Evolutionary conservation across 2,329 filamentous ascomycete genomes (phyloP).

Genomic region (Penicillium vulpinum): DNA sequence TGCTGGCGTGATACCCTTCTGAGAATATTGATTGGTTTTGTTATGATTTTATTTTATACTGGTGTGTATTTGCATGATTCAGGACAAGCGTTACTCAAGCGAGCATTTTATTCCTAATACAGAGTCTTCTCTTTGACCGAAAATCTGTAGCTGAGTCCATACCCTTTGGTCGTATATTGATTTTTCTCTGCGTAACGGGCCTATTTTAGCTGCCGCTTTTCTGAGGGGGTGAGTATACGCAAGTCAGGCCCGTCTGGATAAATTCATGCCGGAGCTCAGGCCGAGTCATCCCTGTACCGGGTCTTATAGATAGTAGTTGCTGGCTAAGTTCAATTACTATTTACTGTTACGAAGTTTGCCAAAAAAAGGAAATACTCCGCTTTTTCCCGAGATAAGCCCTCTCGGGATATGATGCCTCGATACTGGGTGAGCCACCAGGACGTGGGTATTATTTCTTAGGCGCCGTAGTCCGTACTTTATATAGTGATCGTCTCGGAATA

Average conservation of each 20-base stretch:
- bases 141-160: neutral
- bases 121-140: neutral
- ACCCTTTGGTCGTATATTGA: neutral
- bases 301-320: neutral
- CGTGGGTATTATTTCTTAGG: neutral
- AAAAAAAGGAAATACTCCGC: neutral
- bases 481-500: neutral
- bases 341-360: neutral
- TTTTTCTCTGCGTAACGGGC: neutral
- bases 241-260: neutral
- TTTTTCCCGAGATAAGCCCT: neutral
- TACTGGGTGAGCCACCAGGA: neutral
- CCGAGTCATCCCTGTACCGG: too few relatives aligned
- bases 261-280: neutral
- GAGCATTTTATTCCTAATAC: slow-evolving; percentile 1
- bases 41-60: slow-evolving; percentile 12
- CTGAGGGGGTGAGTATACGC: neutral
- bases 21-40: slow-evolving; percentile 3
- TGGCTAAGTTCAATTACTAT: neutral
- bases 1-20: slow-evolving; percentile 21
- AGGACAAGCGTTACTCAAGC: slow-evolving; percentile 6
- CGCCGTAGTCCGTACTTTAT: too few relatives aligned
- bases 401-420: neutral
- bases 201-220: neutral
- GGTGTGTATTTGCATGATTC: slow-evolving; percentile 12